Evolutionary conservation across 1,284 basidiomycete species (phyloP), one percentile per base, ranked within the genome.

Genomic region (Tylopilus sp.): DNA sequence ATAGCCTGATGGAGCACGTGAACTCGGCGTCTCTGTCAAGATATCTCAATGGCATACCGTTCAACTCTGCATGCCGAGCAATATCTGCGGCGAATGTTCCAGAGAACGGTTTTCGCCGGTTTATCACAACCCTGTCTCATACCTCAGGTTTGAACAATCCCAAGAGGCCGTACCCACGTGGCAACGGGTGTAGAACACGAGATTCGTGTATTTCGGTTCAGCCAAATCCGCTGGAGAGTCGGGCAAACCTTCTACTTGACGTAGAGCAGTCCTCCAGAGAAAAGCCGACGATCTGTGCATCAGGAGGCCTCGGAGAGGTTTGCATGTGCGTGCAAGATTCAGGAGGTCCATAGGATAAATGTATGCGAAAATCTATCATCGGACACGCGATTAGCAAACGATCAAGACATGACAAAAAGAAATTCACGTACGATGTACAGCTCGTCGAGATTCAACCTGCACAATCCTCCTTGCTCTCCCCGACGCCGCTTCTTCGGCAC

Each of bases 171-270:
- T 9, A 25, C 53, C 32, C 36, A 62, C 58, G 28, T 61, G 61
- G 44, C 61, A 72, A 36, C 52, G 57, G 5, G 44, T 25, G 17
- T 45, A 55, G 42, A 55, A 74, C 31, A 67, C 46, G 29, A 71
- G 57, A 31, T 62, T 62, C n/a, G 63, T 61, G 40, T 66, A 71
- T 32, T 61, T 55, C 1, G 69, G 66, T 41, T 75, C 73, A 26
- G 59, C 64, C 42, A 73, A 43, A 50, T 73, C 72, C 7, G 58
- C 44, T 11, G 73, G 74, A 29, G 64, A 65, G 33, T 44, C 48
- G 11, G 66, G 63, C 15, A 68, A 45, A 19, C 29, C 57, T 24
- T 56, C 36, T 4, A 65, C 37, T 17, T 49, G 64, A n/a, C 53
- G 48, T 5, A 60, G 60, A 31, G 59, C 45, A 25, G 43, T 48